These are phyloP conservation scores for Amanita muscaria DNA, from an alignment of 768 basidiomycete species.

Conservation along the genomic window DNA sequence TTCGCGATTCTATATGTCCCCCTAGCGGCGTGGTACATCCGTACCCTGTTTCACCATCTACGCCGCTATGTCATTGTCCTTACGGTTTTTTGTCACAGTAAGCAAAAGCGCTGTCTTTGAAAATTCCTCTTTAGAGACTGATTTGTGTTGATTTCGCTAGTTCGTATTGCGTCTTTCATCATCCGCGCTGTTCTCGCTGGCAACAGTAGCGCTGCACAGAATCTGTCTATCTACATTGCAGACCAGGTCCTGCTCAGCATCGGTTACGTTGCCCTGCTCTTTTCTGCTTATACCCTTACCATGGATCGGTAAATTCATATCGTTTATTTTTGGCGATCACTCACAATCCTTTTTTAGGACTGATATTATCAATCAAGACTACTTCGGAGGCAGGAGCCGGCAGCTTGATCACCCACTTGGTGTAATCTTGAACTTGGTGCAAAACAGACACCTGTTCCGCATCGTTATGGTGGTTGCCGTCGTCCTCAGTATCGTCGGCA, in stretches of 20 bases:
- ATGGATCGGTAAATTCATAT: conserved; percentile 28
- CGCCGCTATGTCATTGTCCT: conserved; percentile 21
- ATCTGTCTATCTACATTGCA: conserved; percentile 25
- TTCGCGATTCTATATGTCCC: conserved; percentile 28
- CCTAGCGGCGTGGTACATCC: conserved; percentile 21
- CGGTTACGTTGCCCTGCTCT: conserved; percentile 36
- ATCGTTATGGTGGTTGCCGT: conserved; percentile 22
- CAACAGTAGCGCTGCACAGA: conserved; percentile 22
- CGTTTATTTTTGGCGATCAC: no score
- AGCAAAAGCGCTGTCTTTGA: conserved; percentile 11
- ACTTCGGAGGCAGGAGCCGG: neutral
- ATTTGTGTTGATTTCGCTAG: conserved; percentile 15
- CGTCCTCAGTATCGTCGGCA: conserved; percentile 25
- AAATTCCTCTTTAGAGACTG: neutral
- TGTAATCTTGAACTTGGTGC: conserved; percentile 14
- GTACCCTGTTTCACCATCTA: conserved; percentile 17
- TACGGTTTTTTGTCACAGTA: conserved; percentile 30
- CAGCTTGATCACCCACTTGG: no score
- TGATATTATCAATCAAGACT: neutral
- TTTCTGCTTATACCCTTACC: conserved; percentile 32
- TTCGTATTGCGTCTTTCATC: conserved; percentile 31
- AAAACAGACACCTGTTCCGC: conserved; percentile 25
- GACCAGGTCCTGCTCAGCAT: conserved; percentile 31
- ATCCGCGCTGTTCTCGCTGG: conserved; percentile 30
- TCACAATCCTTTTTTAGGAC: neutral